Conservation (phyloP, 371 early-diverging fungal species). For the Rhizopus microsporus region DNA sequence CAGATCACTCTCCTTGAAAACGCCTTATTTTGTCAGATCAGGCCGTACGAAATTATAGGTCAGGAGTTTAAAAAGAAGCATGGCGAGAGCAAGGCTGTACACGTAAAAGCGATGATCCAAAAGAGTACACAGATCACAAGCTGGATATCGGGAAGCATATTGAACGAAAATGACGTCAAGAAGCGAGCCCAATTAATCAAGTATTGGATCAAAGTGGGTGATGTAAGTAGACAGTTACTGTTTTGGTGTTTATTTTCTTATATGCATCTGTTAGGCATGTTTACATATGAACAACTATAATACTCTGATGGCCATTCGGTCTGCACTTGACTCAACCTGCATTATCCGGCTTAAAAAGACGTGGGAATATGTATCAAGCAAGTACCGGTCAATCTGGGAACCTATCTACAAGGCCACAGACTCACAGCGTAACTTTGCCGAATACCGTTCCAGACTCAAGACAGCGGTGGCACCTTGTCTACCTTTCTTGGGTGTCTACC, state of each 20-base stretch:
- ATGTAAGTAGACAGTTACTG: slow-evolving; percentile 29
- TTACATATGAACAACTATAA: slow-evolving; percentile 78
- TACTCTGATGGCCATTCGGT: slow-evolving; percentile 77
- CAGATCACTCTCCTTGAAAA: slow-evolving; percentile 76
- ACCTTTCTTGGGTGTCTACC: slow-evolving; percentile 84
- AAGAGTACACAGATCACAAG: slow-evolving; percentile 58
- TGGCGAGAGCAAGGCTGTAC: slow-evolving; percentile 42
- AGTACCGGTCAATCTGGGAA: slow-evolving; percentile 54
- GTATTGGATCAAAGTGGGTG: slow-evolving; percentile 68
- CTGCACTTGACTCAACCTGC: slow-evolving; percentile 76
- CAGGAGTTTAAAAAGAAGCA: slow-evolving; percentile 61
- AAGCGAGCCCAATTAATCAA: slow-evolving; percentile 69
- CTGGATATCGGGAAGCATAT: slow-evolving; percentile 74
- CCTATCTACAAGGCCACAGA: slow-evolving; percentile 66
- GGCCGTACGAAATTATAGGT: slow-evolving; percentile 67
- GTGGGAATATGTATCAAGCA: slow-evolving; percentile 65
- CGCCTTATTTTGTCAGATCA: slow-evolving; percentile 58
- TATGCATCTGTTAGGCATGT: slow-evolving; percentile 38
- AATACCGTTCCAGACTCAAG: slow-evolving; percentile 70
- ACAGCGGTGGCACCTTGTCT: slow-evolving; percentile 70
- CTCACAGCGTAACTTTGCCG: slow-evolving; percentile 72
- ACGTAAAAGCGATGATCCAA: slow-evolving; percentile 53
- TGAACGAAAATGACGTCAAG: slow-evolving; percentile 66
- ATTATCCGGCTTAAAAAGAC: slow-evolving; percentile 73
- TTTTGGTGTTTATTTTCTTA: slow-evolving; percentile 2